A percentile compares a stretch with the other conserved stretches of the same genome.
Evolutionary conservation across 306 rosid genomes (phyloP).

Genomic region (Quercus dentata): DNA sequence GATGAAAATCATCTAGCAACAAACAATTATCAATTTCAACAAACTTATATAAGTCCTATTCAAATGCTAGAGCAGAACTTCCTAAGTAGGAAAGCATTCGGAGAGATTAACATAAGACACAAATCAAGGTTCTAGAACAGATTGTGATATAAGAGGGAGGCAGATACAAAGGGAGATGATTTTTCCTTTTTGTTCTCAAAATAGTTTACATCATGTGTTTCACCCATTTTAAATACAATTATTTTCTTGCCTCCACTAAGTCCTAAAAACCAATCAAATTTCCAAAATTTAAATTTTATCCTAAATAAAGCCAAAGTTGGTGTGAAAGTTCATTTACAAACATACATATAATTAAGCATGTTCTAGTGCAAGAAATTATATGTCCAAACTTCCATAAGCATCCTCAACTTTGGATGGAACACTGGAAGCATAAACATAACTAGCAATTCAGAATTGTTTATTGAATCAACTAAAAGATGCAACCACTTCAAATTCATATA

Average conservation of each 20-base stretch:
- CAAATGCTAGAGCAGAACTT: background rate
- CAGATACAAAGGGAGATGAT: background rate
- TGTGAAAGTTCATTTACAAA: background rate
- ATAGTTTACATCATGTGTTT: background rate
- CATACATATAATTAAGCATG: background rate
- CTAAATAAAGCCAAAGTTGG: conserved; percentile 1
- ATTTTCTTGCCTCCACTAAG: background rate
- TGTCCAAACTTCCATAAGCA: background rate
- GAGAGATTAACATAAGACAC: background rate
- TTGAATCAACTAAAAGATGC: conserved; percentile 12
- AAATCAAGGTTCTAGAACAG: background rate
- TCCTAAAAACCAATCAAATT: background rate
- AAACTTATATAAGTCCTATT: background rate
- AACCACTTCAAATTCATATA: conserved; percentile 1
- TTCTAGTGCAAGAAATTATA: background rate
- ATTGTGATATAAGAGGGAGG: background rate
- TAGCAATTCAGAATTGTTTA: background rate
- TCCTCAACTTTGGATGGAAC: background rate
- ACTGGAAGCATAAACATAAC: conserved; percentile 8
- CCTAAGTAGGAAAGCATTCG: background rate
- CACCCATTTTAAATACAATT: background rate
- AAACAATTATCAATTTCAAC: background rate
- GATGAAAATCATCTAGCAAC: background rate
- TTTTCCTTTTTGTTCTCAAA: background rate
- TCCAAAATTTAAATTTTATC: background rate